Evolutionary conservation across 495 filamentous ascomycete species (phyloP).

Genomic region (Trichoderma virens): DNA sequence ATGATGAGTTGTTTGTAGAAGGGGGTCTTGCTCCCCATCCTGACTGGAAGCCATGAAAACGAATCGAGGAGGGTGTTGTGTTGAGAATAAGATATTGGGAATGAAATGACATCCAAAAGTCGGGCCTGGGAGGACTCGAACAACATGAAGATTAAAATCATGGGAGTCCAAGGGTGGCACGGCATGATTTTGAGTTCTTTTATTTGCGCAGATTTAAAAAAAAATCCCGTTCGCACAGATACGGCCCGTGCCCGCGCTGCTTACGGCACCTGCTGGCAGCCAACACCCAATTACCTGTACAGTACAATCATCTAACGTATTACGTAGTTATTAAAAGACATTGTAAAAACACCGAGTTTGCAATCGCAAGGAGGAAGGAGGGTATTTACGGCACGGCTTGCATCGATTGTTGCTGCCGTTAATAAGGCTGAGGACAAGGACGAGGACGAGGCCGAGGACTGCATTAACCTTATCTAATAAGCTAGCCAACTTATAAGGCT

Average conservation of each 20-base stretch:
- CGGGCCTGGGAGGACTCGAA: slow-evolving; percentile 1
- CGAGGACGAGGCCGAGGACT: neutral
- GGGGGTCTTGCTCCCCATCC: neutral
- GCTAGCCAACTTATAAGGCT: neutral
- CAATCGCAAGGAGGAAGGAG: neutral
- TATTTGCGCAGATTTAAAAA: neutral
- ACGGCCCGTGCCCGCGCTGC: neutral
- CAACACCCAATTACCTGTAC: neutral
- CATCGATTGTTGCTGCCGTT: neutral
- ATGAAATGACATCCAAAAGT: neutral
- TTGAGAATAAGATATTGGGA: neutral
- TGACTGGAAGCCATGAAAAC: neutral
- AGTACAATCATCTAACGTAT: neutral
- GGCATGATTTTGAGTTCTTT: neutral
- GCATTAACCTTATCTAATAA: neutral
- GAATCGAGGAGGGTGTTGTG: neutral
- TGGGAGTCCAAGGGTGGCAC: neutral
- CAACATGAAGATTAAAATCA: neutral
- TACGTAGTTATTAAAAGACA: neutral
- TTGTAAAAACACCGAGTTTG: neutral
- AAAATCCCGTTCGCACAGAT: neutral
- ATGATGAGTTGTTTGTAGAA: slow-evolving; percentile 1
- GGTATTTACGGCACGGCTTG: neutral
- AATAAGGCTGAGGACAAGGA: neutral
- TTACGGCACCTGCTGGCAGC: neutral